Evolutionary conservation across 2,329 filamentous ascomycete species (phyloP).

Genomic region (Epichloe elymi): DNA sequence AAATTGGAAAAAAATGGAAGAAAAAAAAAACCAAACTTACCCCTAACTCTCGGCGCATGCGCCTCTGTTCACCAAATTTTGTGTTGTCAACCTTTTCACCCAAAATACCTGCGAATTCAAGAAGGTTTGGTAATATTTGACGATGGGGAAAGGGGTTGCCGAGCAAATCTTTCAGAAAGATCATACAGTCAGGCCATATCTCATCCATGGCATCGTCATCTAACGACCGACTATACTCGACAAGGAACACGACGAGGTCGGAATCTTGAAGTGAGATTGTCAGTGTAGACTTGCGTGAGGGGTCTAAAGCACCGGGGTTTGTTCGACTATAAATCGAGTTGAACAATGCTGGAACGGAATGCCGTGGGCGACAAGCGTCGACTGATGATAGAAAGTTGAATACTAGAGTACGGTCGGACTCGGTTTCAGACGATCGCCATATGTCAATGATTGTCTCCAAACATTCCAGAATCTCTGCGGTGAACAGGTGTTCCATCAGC

Average conservation of each 20-base stretch:
- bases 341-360: constrained; percentile 87
- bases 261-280: constrained; percentile 73
- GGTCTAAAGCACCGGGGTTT: constrained; percentile 68
- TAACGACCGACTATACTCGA: constrained; percentile 77
- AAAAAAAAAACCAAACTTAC: constrained; percentile 37
- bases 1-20: too few species aligned
- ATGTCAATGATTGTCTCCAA: constrained; percentile 80
- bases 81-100: constrained; percentile 97
- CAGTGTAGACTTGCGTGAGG: constrained; percentile 70
- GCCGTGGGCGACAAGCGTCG: constrained; percentile 79
- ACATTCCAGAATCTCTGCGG: constrained; percentile 83
- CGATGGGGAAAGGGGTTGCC: constrained; percentile 91
- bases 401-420: constrained; percentile 46
- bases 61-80: constrained; percentile 86
- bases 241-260: constrained; percentile 77
- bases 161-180: constrained; percentile 79
- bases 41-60: constrained; percentile 75
- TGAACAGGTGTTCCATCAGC: constrained; percentile 83
- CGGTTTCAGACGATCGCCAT: constrained; percentile 49
- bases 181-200: constrained; percentile 90
- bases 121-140: constrained; percentile 70
- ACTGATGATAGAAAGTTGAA: constrained; percentile 82
- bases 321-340: constrained; percentile 93
- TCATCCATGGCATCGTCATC: constrained; percentile 98
- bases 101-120: constrained; percentile 81